Conservation (phyloP, 2,329 filamentous ascomycete genomes). For the Claviceps lovelessii region DNA sequence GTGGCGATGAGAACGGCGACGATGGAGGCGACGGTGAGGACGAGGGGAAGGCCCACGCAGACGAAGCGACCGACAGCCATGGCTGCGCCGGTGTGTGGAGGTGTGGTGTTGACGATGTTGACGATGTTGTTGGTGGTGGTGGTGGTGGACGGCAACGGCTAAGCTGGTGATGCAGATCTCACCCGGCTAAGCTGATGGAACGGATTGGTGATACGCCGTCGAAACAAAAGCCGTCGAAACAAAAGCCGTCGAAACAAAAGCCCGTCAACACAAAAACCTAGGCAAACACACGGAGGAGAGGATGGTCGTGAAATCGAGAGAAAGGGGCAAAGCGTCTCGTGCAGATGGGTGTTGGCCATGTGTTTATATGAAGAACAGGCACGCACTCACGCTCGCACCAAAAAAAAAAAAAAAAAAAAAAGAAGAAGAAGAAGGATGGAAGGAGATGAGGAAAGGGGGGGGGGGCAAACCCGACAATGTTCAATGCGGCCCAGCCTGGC, state of each 20-base stretch:
- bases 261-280: no score
- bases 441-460: no score
- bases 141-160: neutral
- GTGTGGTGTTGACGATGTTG: neutral
- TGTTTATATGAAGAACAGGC: neutral
- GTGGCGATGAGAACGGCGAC: constrained; percentile 49
- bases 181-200: neutral
- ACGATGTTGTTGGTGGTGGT: neutral
- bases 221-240: neutral
- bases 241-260: no score
- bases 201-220: neutral
- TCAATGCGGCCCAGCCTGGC: neutral
- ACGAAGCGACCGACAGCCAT: constrained; percentile 61
- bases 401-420: no score
- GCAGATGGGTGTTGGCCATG: neutral
- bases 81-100: constrained; percentile 16
- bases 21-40: constrained; percentile 63
- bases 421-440: no score
- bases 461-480: neutral
- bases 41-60: constrained; percentile 79
- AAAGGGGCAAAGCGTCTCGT: neutral
- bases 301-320: neutral
- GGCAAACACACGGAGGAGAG: no score
- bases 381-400: no score
- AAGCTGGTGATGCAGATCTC: neutral